Evolutionary conservation across 768 basidiomycete genomes (phyloP), one percentile per base, ranked within the genome.

Genomic region (Hygrocybe coccinea): DNA sequence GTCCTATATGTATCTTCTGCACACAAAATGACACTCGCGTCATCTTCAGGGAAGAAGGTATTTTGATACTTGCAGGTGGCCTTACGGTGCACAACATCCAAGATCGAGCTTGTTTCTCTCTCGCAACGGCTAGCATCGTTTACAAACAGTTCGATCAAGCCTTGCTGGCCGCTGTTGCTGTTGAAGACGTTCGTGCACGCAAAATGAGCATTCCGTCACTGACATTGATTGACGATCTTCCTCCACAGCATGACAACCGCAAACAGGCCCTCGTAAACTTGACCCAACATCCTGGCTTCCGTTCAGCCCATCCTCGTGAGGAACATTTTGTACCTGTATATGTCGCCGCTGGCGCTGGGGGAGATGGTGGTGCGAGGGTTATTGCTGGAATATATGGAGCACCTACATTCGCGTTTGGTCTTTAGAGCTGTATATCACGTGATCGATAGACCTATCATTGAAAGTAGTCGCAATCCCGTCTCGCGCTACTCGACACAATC

Each of bases 321-420:
- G 91, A 94, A 25, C 90, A 92, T 64, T 89, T 92, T 62, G 74
- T 91, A 14, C 90, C 91, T 9, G 59, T 92, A 14, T 89, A 90
- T 65, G 75, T 91, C 39, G 87, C 85, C 3, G 85, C 82, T 2
- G 89, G 87, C 2, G 89, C 87, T 7, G 85, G 83, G 8, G 85
- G 81, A 41, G 76, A 74, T 5, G 83, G 80, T 1, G 70, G 74
- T 34, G 76, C 76, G 7, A 72, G 68, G 61, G 72, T 84, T 9
- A 54, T 88, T 24, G 69, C 73, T 35, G 79, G 77, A 33, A 61
- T 79, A 50, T 83, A 83, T 61, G 85, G 84, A 3, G 73, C 78
- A 15, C 78, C 81, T n/a, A 83, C 86, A 14, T 73, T 86, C 58
- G 85, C 82, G 39, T 89, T 89, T 68, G 85, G 83, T 9, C 53